A percentile compares a stretch with the other conserved stretches of the same genome.
phyloP scores from a whole-genome alignment of 371 early-diverging fungal genomes.

The Mucor piriformis region DNA sequence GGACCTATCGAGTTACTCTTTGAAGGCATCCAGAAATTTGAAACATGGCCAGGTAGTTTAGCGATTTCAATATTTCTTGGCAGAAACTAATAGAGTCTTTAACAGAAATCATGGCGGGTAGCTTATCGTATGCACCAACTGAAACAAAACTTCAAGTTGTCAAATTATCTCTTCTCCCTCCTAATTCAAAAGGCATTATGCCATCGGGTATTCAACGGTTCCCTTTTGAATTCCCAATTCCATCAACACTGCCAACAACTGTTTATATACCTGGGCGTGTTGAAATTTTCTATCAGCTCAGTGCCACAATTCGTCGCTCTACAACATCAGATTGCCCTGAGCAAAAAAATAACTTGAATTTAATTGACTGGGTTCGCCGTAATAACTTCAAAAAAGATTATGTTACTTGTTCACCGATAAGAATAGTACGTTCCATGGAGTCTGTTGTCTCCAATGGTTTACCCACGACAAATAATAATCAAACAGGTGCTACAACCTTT shows the following conservation, averaged over 20 bases:
- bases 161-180: slow-evolving; percentile 43
- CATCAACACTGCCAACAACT: slow-evolving; percentile 38
- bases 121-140: slow-evolving; percentile 24
- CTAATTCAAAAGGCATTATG: slow-evolving; percentile 43
- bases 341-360: background rate
- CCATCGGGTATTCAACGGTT: slow-evolving; percentile 48
- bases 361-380: slow-evolving; percentile 18
- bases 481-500: background rate
- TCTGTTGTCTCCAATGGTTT: slow-evolving; percentile 10
- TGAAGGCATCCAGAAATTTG: slow-evolving; percentile 44
- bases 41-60: slow-evolving; percentile 43
- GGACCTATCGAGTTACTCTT: slow-evolving; percentile 45
- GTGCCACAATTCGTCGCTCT: slow-evolving; percentile 27
- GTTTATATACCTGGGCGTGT: slow-evolving; percentile 35
- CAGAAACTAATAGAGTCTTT: background rate
- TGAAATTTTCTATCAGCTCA: slow-evolving; percentile 41
- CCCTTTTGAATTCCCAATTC: slow-evolving; percentile 50
- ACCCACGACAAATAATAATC: background rate
- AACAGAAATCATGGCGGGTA: slow-evolving; percentile 36
- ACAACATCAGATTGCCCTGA: background rate
- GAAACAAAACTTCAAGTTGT: slow-evolving; percentile 41
- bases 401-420: slow-evolving; percentile 8
- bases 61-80: too few relatives aligned
- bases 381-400: slow-evolving; percentile 20
- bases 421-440: slow-evolving; percentile 32